A percentile compares a stretch with the other conserved stretches of the same genome.
Conservation (phyloP, 192 early-diverging fungal genomes). For the Globomyces pollinis-pini region DNA sequence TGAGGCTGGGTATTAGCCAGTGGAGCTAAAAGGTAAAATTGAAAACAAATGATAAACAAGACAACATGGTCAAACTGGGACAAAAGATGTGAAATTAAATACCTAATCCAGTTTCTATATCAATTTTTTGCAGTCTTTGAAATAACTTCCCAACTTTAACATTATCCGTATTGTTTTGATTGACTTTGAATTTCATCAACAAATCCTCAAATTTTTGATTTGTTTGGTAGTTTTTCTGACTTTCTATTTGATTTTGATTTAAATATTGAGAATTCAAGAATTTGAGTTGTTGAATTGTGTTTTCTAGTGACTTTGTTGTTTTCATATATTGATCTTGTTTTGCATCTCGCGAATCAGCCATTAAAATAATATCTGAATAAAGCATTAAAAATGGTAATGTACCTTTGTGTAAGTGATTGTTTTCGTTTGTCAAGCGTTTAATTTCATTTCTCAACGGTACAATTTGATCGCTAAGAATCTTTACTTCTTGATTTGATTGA, state of each 20-base stretch:
- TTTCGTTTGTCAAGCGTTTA: conserved; percentile 35
- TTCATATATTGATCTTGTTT: conserved; percentile 9
- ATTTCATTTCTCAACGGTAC: conserved; percentile 33
- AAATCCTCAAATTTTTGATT: conserved; percentile 32
- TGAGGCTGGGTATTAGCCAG: conserved; percentile 3
- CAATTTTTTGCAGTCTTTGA: conserved; percentile 48
- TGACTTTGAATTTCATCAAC: conserved; percentile 22
- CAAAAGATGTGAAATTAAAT: conserved; percentile 14
- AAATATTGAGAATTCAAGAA: conserved; percentile 41
- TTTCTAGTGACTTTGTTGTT: conserved; percentile 18
- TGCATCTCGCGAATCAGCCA: conserved; percentile 33
- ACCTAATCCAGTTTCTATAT: conserved; percentile 40
- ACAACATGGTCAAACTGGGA: not conserved
- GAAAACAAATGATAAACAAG: too few relatives aligned
- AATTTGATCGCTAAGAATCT: conserved; percentile 14
- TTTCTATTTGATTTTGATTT: conserved; percentile 25
- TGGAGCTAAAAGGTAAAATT: too few relatives aligned
- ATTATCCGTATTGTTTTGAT: not conserved
- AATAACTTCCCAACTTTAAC: conserved; percentile 30
- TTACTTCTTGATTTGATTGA: not conserved
- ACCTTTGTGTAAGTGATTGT: conserved; percentile 35
- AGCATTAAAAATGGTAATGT: not conserved
- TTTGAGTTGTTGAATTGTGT: conserved; percentile 29
- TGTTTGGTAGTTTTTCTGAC: conserved; percentile 26
- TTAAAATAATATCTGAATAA: conserved; percentile 26